A percentile compares a stretch with the other conserved stretches of the same genome.
Evolutionary conservation across 768 basidiomycete genomes (phyloP).

Genomic region (Tricholoma furcatifolium): DNA sequence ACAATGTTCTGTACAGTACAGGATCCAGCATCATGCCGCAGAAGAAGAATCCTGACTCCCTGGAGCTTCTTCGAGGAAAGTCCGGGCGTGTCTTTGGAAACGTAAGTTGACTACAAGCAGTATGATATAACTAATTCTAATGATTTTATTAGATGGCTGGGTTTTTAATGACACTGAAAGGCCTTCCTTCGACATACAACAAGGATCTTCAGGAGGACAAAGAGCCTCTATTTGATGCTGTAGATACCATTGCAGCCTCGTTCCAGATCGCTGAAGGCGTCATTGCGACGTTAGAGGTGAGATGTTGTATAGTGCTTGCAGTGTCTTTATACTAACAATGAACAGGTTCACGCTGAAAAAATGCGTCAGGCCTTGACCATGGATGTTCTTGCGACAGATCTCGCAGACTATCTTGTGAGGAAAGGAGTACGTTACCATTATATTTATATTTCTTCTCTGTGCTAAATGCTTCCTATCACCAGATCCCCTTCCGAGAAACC

Average conservation of each 20-base stretch:
- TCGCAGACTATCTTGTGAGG: constrained; percentile 97
- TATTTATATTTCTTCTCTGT: neutral
- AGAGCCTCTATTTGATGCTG: constrained; percentile 93
- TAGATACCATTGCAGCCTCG: constrained; percentile 86
- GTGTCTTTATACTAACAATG: neutral
- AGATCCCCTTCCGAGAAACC: constrained; percentile 98
- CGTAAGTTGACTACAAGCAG: constrained; percentile 37
- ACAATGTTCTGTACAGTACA: constrained; percentile 53
- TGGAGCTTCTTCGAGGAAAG: constrained; percentile 94
- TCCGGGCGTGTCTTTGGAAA: constrained; percentile 93
- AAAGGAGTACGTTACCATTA: constrained; percentile 74
- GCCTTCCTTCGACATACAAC: constrained; percentile 97
- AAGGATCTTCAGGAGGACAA: constrained; percentile 99
- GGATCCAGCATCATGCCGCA: constrained; percentile 99
- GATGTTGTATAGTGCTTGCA: constrained; percentile 17
- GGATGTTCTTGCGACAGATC: constrained; percentile 98
- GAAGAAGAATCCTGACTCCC: constrained; percentile 97
- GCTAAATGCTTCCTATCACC: constrained; percentile 1
- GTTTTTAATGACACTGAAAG: constrained; percentile 96
- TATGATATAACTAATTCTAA: neutral
- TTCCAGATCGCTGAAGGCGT: constrained; percentile 95
- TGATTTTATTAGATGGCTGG: constrained; percentile 76
- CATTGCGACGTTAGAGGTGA: constrained; percentile 82
- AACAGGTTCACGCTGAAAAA: constrained; percentile 82
- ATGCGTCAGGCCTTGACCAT: constrained; percentile 91